Base-by-base conservation (phyloP, 2,329 filamentous ascomycete genomes). In the Leptographium flavum region DNA sequence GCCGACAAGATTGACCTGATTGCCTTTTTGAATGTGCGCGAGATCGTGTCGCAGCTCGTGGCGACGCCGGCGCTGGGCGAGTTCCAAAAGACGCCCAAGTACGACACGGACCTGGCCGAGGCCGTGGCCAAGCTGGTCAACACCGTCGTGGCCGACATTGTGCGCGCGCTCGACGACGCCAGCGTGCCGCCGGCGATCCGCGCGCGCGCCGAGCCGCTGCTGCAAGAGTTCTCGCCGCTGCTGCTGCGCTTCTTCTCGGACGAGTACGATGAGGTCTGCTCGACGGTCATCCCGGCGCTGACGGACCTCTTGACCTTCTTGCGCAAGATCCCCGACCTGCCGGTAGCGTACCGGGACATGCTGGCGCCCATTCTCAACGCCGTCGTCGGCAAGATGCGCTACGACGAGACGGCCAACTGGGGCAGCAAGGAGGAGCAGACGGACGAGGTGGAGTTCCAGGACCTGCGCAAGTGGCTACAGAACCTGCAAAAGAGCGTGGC, bases 211-310 rank as follows among this genome's bases (percentile, higher is more conserved):
- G 87, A 92, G 54, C 79, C 83, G 54, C 75, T 93, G 48, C 70
- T 96, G 44, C 83, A 83, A 57, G 75, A 77, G 35, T 96, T 96
- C 60, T 69, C 94, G 25, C 87, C 88, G 1, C 82, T 88, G 54
- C 73, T 96, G 13, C 70, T 98, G 42, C 84, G 90, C 33, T 95
- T 95, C 69, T 95, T 98, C 65, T 84, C 87, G 22, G 92, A 98
- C 62, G 88, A 98, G 59, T 98, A 93, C 61, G 92, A 98, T 62
- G 92, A 98, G 66, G 82, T 98, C 54, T 96, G 92, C 69, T 93
- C 88, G 31, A 92, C 87, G 13, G 87, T 96, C 47, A 94, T 98
- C 50, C 85, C 88, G 21, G 90, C 86, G 32, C 76, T 96, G 45
- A 94, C 86, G 41, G 93, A 98, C 56, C 75, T 96, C 41, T 74